Conservation (phyloP, 768 basidiomycete genomes). For the Hygrophoropsis aurantiaca region DNA sequence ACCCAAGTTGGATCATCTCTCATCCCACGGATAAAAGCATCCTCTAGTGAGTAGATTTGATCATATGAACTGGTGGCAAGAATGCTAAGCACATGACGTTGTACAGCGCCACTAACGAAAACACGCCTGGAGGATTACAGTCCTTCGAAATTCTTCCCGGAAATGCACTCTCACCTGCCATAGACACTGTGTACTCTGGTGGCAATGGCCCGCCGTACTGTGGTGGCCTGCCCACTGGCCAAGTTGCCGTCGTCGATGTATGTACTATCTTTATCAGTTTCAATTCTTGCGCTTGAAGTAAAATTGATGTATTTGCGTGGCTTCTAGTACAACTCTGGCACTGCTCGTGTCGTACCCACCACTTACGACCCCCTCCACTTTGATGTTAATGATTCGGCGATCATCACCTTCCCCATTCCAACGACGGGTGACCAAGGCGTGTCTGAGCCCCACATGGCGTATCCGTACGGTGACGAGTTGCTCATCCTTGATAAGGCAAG, state of each 20-base stretch:
- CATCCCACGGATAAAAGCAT: constrained; percentile 58
- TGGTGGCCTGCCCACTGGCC: constrained; percentile 49
- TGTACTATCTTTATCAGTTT: constrained; percentile 13
- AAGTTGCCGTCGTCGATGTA: constrained; percentile 62
- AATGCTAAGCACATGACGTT: neutral
- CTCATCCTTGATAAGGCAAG: constrained; percentile 66
- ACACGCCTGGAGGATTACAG: constrained; percentile 42
- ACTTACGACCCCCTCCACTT: constrained; percentile 36
- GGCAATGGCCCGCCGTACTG: constrained; percentile 55
- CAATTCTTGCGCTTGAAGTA: neutral
- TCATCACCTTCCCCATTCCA: constrained; percentile 55
- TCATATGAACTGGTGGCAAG: neutral
- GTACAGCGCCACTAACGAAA: constrained; percentile 60
- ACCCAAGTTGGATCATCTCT: constrained; percentile 60
- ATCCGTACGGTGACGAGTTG: constrained; percentile 55
- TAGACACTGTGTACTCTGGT: constrained; percentile 48
- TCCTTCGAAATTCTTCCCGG: constrained; percentile 50
- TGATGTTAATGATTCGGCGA: constrained; percentile 25
- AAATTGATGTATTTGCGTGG: neutral
- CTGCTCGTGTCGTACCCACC: constrained; percentile 53
- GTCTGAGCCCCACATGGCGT: constrained; percentile 68
- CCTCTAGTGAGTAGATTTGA: constrained; percentile 50
- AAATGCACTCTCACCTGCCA: constrained; percentile 44
- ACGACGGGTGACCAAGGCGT: constrained; percentile 23
- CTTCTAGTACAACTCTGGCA: constrained; percentile 51